These are phyloP conservation scores for Drechmeria coniospora DNA, from an alignment of 2,329 filamentous ascomycete species.

Conservation along the genomic window DNA sequence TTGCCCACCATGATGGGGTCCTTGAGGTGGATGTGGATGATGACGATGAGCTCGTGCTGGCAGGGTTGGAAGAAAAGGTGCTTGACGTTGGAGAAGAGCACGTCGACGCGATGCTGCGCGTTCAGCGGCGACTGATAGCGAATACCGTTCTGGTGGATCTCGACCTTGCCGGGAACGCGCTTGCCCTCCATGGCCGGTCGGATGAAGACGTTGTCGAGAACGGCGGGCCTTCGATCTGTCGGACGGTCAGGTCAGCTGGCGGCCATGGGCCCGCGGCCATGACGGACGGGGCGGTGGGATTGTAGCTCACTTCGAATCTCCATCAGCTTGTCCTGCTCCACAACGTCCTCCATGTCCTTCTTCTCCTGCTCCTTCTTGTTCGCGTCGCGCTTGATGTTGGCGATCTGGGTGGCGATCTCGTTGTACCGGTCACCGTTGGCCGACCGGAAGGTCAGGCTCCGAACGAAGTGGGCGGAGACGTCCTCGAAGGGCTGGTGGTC, in stretches of 20 bases:
- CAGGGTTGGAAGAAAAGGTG: constrained; percentile 98
- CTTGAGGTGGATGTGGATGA: constrained; percentile 95
- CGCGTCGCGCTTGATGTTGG: constrained; percentile 86
- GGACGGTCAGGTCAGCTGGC: too few relatives aligned
- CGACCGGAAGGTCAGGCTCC: constrained; percentile 89
- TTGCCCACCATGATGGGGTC: constrained; percentile 97
- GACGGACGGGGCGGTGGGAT: neutral
- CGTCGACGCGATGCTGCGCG: constrained; percentile 71
- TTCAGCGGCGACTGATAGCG: constrained; percentile 76
- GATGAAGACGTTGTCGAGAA: constrained; percentile 89
- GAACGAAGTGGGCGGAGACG: constrained; percentile 84
- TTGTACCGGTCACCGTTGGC: constrained; percentile 78
- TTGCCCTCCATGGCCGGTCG: constrained; percentile 93
- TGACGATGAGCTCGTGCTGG: constrained; percentile 88
- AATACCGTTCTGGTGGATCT: constrained; percentile 98
- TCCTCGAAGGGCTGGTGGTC: constrained; percentile 98
- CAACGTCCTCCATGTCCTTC: constrained; percentile 98
- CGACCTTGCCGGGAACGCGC: constrained; percentile 85
- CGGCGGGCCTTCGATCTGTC: constrained; percentile 73
- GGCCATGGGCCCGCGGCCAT: too few relatives aligned
- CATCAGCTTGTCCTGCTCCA: constrained; percentile 93
- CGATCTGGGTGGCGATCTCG: constrained; percentile 84
- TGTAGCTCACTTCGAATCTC: constrained; percentile 67
- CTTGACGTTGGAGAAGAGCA: constrained; percentile 96
- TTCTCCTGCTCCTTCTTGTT: constrained; percentile 93